Conservation (phyloP, 75 land plant species). For the Larix kaempferi region DNA sequence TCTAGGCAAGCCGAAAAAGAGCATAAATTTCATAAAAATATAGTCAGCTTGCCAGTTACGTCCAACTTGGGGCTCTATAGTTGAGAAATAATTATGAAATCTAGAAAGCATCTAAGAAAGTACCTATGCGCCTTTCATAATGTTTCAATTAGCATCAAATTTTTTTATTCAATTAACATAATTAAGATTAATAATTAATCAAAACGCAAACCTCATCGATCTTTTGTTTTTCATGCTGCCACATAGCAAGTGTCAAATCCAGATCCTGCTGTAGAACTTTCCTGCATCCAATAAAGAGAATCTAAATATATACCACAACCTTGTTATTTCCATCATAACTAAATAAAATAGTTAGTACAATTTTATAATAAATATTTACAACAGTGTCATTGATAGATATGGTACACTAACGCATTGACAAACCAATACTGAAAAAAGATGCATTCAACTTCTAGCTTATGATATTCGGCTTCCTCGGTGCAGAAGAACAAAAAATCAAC, state of each 20-base stretch:
- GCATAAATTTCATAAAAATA: neutral
- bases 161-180: neutral
- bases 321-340: neutral
- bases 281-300: constrained; percentile 30
- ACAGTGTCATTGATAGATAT: neutral
- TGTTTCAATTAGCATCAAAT: neutral
- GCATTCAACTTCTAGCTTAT: neutral
- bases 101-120: neutral
- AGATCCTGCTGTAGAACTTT: constrained; percentile 83
- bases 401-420: neutral
- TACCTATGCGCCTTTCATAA: neutral
- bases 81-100: neutral
- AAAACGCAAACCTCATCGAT: constrained; percentile 52
- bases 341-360: neutral
- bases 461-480: neutral
- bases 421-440: neutral
- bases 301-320: too few species aligned
- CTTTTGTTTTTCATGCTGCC: constrained; percentile 84
- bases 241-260: constrained; percentile 77
- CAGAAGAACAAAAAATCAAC: neutral
- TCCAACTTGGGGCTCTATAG: neutral
- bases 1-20: neutral
- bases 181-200: neutral
- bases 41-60: too few species aligned
- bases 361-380: neutral